A percentile compares a stretch with the other conserved stretches of the same genome.
Evolutionary conservation across 1,284 basidiomycete genomes (phyloP).

Genomic region (Earliella scabrosa): DNA sequence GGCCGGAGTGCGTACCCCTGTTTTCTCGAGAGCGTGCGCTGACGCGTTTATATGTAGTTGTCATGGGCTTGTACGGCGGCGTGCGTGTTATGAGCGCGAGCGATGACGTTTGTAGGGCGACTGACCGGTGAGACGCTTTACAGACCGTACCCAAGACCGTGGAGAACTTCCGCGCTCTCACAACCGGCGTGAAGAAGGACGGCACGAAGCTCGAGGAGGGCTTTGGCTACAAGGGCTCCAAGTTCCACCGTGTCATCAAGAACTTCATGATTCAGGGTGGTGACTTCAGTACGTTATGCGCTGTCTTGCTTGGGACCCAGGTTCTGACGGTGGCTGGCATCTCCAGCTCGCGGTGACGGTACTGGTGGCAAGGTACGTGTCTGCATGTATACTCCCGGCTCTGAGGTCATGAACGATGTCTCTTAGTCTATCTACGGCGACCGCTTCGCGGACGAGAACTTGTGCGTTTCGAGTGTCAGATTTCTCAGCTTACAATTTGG

Average conservation of each 20-base stretch:
- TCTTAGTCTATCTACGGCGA: conserved; percentile 58
- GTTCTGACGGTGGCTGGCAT: no score
- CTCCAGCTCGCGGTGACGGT: conserved; percentile 60
- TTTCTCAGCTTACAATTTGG: no score
- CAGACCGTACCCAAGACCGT: conserved; percentile 82
- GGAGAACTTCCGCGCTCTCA: conserved; percentile 73
- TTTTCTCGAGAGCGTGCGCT: neutral
- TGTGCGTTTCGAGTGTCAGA: no score
- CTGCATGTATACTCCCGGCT: no score
- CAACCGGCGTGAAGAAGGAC: conserved; percentile 78
- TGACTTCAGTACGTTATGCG: conserved; percentile 69
- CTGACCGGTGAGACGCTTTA: conserved; percentile 17
- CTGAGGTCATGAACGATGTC: no score
- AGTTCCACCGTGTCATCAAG: conserved; percentile 75
- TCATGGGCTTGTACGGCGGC: conserved; percentile 87
- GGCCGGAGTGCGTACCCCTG: conserved; percentile 70
- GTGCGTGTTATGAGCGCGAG: conserved; percentile 29
- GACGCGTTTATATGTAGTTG: conserved; percentile 49
- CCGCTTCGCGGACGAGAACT: conserved; percentile 78
- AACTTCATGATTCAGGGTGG: conserved; percentile 77
- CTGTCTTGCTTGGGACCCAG: no score
- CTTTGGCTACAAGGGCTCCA: conserved; percentile 72
- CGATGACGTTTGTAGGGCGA: conserved; percentile 35
- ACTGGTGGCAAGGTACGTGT: conserved; percentile 58
- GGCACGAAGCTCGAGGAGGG: no score